A percentile compares a stretch with the other conserved stretches of the same genome.
These are phyloP conservation scores for Zygoascus biomembranicola DNA, from an alignment of 805 yeast species.

Conservation along the genomic window DNA sequence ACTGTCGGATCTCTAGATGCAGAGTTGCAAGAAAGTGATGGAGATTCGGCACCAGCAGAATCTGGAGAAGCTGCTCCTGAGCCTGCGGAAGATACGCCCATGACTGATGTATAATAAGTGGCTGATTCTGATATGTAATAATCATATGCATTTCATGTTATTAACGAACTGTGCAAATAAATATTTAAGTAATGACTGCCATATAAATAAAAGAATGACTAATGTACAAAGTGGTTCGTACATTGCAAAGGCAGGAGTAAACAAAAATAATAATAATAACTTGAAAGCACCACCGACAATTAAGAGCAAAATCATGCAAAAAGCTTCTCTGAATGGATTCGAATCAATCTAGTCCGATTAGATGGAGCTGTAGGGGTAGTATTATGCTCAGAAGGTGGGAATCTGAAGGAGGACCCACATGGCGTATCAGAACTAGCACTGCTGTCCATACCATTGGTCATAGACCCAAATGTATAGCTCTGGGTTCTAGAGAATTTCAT, in stretches of 20 bases:
- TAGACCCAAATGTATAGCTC: constrained; percentile 10
- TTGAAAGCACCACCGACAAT: neutral
- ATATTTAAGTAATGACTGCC: constrained; percentile 1
- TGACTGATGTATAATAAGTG: neutral
- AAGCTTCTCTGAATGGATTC: constrained; percentile 1
- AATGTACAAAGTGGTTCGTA: neutral
- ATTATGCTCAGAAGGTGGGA: constrained; percentile 12
- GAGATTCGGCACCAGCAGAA: neutral
- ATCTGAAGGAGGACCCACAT: constrained; percentile 6
- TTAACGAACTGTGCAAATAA: neutral
- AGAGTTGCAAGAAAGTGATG: constrained; percentile 6
- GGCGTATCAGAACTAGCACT: neutral
- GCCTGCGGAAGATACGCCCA: neutral
- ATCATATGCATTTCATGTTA: neutral
- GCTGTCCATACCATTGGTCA: constrained; percentile 1
- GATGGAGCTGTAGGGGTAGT: constrained; percentile 11
- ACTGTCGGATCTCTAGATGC: constrained; percentile 10
- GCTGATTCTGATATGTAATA: neutral
- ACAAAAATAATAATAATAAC: neutral
- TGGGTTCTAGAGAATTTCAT: constrained; percentile 25
- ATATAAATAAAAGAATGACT: neutral
- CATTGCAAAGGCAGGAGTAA: neutral
- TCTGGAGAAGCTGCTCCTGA: constrained; percentile 1
- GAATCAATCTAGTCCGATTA: neutral
- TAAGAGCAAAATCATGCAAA: neutral